Evolutionary conservation across 2,329 filamentous ascomycete genomes (phyloP), one percentile per base, ranked within the genome.

Genomic region (Massarina eburnea): DNA sequence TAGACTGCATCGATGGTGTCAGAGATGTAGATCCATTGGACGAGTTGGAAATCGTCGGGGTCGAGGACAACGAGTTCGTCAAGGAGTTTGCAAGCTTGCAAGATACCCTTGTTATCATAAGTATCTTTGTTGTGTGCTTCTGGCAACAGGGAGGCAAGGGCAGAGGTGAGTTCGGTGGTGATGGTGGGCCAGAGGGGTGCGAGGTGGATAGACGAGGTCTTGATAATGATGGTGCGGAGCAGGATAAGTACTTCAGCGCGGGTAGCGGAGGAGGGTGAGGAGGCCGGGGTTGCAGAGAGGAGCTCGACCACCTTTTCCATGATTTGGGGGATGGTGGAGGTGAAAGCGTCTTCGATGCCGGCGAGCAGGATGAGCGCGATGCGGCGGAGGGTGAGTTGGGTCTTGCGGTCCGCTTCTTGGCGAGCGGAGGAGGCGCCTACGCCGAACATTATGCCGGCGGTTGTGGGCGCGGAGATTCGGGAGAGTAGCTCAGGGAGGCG

Each of bases 1-100:
- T 99, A 95, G 26, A 99, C 88, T 1, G 94, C 91, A 61, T 99
- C 94, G 54, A 96, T 91, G 12, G 92, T 97, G 70, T 99, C 94
- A 1, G 91, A 95, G 44, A 99, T 85, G 69, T 96, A 99, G 3
- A 97, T 82, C 94, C 94, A 99, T 74, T 96, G 90, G 61, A 95
- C 87, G n/a, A 97, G 81, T 70, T 97, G 94, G 72, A 97, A 99
- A 67, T 99, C 94, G 57, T 99, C 94, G 0, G 91, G 92, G 4
- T 88, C 86, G 7, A 91, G 78, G 34, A 90, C 85, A 12, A 97
- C 80, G n/a, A 99, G 77, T 17, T 91, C 77, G 62, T 99, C 94
- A 3, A 99, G 80, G 3, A 99, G 79, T 66, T 97, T 99, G 73
- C 91, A 96, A 0, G 91, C 91, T 68, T 99, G 92, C 3, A 99